These are phyloP conservation scores for Gloeopeniophorella convolvens DNA, from an alignment of 768 basidiomycete species.

Conservation along the genomic window DNA sequence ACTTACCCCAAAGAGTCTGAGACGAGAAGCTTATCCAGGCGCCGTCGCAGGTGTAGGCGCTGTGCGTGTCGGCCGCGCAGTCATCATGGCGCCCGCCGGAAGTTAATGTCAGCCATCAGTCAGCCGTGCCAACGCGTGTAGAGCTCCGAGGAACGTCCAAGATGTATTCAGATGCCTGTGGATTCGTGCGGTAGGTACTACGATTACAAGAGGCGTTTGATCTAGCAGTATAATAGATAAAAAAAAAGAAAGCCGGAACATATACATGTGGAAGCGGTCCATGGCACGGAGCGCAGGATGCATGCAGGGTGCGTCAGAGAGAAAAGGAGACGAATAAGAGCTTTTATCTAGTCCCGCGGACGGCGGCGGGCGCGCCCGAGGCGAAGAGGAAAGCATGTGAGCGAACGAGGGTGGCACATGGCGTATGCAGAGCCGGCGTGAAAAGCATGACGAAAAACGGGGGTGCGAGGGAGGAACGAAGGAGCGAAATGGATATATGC, in stretches of 20 bases:
- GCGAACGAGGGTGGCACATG: background rate
- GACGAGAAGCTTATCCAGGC: too few relatives aligned
- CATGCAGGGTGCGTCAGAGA: background rate
- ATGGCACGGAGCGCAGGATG: background rate
- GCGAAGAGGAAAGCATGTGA: constrained; percentile 4
- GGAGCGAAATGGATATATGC: constrained; percentile 6
- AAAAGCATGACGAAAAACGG: background rate
- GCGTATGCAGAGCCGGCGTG: background rate
- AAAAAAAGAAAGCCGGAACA: background rate
- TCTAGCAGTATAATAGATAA: constrained; percentile 10
- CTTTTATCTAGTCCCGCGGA: background rate
- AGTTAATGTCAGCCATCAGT: too few relatives aligned
- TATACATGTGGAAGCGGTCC: constrained; percentile 1
- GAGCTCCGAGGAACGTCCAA: background rate
- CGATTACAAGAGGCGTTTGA: constrained; percentile 4
- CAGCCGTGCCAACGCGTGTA: background rate
- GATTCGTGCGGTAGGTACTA: background rate
- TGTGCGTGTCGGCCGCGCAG: too few relatives aligned
- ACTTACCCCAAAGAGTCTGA: too few relatives aligned
- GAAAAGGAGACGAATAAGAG: background rate
- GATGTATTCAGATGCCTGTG: background rate
- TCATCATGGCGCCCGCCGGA: too few relatives aligned
- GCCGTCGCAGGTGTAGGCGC: too few relatives aligned
- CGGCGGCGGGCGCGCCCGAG: background rate
- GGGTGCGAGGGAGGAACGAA: background rate